Base-by-base conservation (phyloP, 305 asterid genomes). In the Ilex paraguariensis region DNA sequence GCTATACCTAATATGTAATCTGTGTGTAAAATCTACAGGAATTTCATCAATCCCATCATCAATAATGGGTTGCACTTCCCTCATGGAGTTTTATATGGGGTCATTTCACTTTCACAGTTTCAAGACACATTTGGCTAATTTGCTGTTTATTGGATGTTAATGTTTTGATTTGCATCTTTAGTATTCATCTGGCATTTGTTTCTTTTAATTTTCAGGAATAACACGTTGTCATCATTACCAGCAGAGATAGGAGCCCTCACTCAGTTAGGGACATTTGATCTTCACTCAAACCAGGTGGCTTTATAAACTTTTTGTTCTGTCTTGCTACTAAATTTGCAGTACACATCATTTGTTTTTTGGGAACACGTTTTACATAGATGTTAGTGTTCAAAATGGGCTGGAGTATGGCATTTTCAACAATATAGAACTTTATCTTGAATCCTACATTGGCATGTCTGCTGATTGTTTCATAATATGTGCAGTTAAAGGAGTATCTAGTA, bases 51-150 rank as follows among this genome's bases (percentile, higher is more conserved):
- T 93, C 71, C 99, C 99, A 39, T 73, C 90, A 53, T 85, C 95
- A 60, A 87, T 93, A 71, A 87, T 77, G 79, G 83, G 74, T 64
- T 93, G 99, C 74, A 71, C 87, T 56, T 83, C 97, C 58, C 94
- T 93, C 71, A 52, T 83, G 69, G 99, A 93, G 85, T 84, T 93
- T 51, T 90, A 90, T 77, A 81, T 93, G 40, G 96, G 99, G 99
- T 90, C 49, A 62, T 72, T 80, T 77, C 52, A 46, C 48, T 61
- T 63, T 66, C 56, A 64, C 40, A 39, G 62, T 55, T 60, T 36
- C 67, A 57, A 60, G n/a, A 36, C 46, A 40, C 50, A 15, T 56
- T 68, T 65, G 53, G 59, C 53, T 9, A 21, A 13, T 56, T 65
- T 39, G 60, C 61, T 30, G 10, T 61, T 57, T 33, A 55, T 60